Evolutionary conservation across 371 early-diverging fungal genomes (phyloP), one percentile per base, ranked within the genome.

Genomic region (Coemansia sp.): DNA sequence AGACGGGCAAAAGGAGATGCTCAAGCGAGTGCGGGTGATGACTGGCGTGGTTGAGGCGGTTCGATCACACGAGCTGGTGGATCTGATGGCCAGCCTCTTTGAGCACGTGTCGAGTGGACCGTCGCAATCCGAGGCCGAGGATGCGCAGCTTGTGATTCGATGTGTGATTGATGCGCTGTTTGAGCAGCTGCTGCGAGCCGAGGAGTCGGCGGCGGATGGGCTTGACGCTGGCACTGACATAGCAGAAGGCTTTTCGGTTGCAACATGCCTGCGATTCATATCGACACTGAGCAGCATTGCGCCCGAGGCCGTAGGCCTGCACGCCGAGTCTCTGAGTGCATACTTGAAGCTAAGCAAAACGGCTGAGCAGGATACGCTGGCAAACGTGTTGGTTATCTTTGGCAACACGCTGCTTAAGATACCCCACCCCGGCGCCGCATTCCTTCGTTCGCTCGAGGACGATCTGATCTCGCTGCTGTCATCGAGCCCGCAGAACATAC

Each of bases 151-250:
- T 43, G 74, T 76, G 31, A 53, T 72, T 4, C 82, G 83, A 50
- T 84, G 86, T 68, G 83, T 90, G 48, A 83, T 88, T 14, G 88
- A 87, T 64, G 82, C 84, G 20, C 80, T 90, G 1, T 86, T 90
- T 59, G 86, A 88, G 42, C 81, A 82, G 36, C 64, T 76, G 30
- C 54, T 76, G 31, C 57, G 60, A 10, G 59, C 76, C 1, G 72
- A 76, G n/a, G 76, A 69, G 42, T 38, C 55, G 12, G 42, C 34
- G 2, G 5, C 30, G 16, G 43, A n/a, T 7, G 26, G 14, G 20
- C 55, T 31, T 12, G 16, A 20, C n/a, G 10, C 4, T 33, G 35
- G 35, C 35, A 20, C 26, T 7, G 48, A 34, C 43, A 33, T 16
- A 12, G 30, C 43, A 5, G 26, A 31, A 2, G 57, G n/a, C 10